Evolutionary conservation across 2,329 filamentous ascomycete species (phyloP).

Genomic region (Alternaria panax): DNA sequence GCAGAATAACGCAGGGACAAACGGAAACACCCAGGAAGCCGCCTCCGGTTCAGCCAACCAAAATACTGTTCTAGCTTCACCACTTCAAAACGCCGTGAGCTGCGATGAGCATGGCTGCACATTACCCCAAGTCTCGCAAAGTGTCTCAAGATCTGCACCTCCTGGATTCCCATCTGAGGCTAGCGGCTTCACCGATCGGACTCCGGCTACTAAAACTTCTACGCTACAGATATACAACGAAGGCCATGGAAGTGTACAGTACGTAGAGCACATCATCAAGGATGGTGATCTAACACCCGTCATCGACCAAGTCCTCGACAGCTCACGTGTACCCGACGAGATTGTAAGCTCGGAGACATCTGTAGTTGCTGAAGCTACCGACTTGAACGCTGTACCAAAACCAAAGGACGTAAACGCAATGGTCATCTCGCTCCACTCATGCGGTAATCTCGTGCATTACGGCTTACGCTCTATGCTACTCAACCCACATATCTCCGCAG

Average conservation of each 20-base stretch:
- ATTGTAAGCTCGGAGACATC: conserved; percentile 35
- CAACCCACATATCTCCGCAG: conserved; percentile 84
- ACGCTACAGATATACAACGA: conserved; percentile 58
- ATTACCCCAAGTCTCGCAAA: background rate
- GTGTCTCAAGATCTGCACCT: background rate
- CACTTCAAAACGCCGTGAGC: background rate
- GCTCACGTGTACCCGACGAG: conserved; percentile 38
- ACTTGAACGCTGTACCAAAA: conserved; percentile 41
- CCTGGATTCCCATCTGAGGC: background rate
- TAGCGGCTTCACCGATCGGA: background rate
- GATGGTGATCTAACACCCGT: conserved; percentile 75
- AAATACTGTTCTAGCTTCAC: conserved; percentile 8
- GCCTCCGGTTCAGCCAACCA: background rate
- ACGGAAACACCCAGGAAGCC: background rate
- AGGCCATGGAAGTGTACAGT: conserved; percentile 75
- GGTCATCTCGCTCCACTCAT: conserved; percentile 95
- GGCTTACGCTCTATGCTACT: conserved; percentile 84
- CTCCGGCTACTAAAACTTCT: conserved; percentile 35
- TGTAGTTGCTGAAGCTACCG: conserved; percentile 29
- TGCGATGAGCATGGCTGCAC: conserved; percentile 21
- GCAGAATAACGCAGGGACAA: background rate
- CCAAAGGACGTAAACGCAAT: conserved; percentile 64
- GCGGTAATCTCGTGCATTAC: conserved; percentile 95
- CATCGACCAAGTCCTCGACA: conserved; percentile 66
- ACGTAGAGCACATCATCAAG: conserved; percentile 76